A percentile compares a stretch with the other conserved stretches of the same genome.
phyloP scores from a whole-genome alignment of 2,329 filamentous ascomycete species.

The Penicillium paneum region DNA sequence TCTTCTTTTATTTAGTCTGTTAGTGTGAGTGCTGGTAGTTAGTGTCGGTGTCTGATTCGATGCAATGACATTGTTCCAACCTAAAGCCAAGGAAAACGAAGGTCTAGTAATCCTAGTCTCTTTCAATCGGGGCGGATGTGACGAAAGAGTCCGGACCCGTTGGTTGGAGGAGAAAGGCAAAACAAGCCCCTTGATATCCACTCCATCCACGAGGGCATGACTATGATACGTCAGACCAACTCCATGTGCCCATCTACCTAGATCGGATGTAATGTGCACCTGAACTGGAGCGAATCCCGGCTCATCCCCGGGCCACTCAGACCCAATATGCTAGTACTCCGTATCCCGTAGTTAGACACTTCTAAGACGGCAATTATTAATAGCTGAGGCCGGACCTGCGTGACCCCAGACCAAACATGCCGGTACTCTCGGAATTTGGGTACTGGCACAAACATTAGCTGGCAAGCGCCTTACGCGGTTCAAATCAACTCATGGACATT shows the following conservation, averaged over 20 bases:
- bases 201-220: constrained; percentile 3
- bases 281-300: constrained; percentile 10
- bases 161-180: background rate
- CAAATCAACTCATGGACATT: constrained; percentile 8
- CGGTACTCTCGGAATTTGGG: background rate
- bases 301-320: constrained; percentile 17
- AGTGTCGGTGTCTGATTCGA: background rate
- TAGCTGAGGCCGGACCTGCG: constrained; percentile 1
- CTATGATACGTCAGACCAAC: constrained; percentile 20
- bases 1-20: background rate
- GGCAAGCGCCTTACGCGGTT: constrained; percentile 9
- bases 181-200: constrained; percentile 4
- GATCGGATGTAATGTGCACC: constrained; percentile 16
- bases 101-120: background rate
- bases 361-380: background rate
- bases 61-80: background rate
- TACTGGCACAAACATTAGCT: background rate
- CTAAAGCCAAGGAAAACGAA: background rate
- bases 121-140: constrained; percentile 10
- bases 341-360: too few relatives aligned
- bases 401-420: constrained; percentile 11
- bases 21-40: background rate
- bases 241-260: constrained; percentile 10
- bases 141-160: constrained; percentile 10
- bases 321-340: constrained; percentile 3